Percentiles rank a stretch among this genome's conserved stretches.
These are phyloP conservation scores for Jatropha multifida DNA, from an alignment of 441 rosid species.

Conservation along the genomic window DNA sequence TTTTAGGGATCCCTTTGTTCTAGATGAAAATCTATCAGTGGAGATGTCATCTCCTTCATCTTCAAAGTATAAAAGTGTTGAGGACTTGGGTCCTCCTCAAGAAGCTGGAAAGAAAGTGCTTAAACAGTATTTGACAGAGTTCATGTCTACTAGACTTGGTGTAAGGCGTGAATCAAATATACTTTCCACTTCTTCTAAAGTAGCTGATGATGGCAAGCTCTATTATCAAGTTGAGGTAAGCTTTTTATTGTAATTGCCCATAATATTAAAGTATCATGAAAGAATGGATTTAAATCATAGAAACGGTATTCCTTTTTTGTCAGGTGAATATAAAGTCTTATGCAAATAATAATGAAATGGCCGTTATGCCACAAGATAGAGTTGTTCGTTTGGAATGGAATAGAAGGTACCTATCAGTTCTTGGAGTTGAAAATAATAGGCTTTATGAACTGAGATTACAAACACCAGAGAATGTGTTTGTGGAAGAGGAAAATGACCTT, in stretches of 20 bases:
- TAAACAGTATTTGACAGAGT: conserved; percentile 83
- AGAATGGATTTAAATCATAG: not conserved
- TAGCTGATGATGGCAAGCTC: conserved; percentile 86
- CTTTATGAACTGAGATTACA: conserved; percentile 81
- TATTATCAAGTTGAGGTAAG: conserved; percentile 92
- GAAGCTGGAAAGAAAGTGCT: conserved; percentile 85
- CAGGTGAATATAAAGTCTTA: conserved; percentile 93
- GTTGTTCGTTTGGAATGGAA: conserved; percentile 82
- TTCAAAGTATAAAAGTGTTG: conserved; percentile 68
- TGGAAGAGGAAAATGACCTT: conserved; percentile 77
- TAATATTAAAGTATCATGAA: not conserved
- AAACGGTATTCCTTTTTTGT: not conserved
- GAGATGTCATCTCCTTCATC: conserved; percentile 96
- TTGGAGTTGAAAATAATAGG: conserved; percentile 84
- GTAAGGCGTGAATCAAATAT: conserved; percentile 71
- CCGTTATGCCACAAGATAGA: conserved; percentile 90
- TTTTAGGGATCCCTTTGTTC: conserved; percentile 84
- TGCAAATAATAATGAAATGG: conserved; percentile 87
- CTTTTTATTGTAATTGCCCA: not conserved
- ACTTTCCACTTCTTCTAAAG: conserved; percentile 66
- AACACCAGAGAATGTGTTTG: conserved; percentile 81
- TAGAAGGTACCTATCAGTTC: conserved; percentile 78
- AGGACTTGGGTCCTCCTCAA: conserved; percentile 79
- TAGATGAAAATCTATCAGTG: conserved; percentile 82
- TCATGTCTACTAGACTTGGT: conserved; percentile 95